Conservation (phyloP, 805 yeast genomes). For the Gaillardinia entomophila region DNA sequence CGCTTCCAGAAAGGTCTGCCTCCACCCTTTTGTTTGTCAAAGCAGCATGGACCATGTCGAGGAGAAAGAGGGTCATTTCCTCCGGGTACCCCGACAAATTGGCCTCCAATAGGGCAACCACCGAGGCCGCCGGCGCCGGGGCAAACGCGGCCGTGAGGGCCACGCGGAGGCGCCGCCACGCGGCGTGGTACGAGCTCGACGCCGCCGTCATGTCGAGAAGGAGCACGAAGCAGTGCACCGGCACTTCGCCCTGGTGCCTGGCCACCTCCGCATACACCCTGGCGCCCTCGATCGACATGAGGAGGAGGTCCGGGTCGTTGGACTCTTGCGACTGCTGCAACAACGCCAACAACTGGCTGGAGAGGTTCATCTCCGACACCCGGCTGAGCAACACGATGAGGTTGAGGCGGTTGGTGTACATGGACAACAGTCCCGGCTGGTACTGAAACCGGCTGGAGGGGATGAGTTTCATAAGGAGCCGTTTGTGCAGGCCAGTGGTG, state of each 20-base stretch:
- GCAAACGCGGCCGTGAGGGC: too few species aligned
- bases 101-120: too few species aligned
- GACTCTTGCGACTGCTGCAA: constrained; percentile 16
- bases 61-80: too few species aligned
- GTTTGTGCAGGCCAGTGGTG: constrained; percentile 17
- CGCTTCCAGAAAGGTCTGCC: constrained; percentile 12
- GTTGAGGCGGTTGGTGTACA: constrained; percentile 33
- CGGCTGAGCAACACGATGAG: constrained; percentile 28
- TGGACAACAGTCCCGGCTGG: constrained; percentile 18
- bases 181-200: too few species aligned
- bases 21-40: constrained; percentile 2
- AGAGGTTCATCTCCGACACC: constrained; percentile 27
- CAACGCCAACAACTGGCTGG: constrained; percentile 20
- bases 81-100: too few species aligned
- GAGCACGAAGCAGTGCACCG: constrained; percentile 12
- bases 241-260: constrained; percentile 8
- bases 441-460: constrained; percentile 33
- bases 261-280: constrained; percentile 12
- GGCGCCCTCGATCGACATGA: constrained; percentile 16
- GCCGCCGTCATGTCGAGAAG: constrained; percentile 10
- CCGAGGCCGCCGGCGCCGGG: too few species aligned
- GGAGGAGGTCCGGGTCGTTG: constrained; percentile 18
- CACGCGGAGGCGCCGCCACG: too few species aligned
- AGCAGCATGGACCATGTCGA: too few species aligned
- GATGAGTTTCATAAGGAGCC: constrained; percentile 29